These are phyloP conservation scores for Nepenthes gracilis DNA, from an alignment of 148 eudicot genomes.

Conservation along the genomic window DNA sequence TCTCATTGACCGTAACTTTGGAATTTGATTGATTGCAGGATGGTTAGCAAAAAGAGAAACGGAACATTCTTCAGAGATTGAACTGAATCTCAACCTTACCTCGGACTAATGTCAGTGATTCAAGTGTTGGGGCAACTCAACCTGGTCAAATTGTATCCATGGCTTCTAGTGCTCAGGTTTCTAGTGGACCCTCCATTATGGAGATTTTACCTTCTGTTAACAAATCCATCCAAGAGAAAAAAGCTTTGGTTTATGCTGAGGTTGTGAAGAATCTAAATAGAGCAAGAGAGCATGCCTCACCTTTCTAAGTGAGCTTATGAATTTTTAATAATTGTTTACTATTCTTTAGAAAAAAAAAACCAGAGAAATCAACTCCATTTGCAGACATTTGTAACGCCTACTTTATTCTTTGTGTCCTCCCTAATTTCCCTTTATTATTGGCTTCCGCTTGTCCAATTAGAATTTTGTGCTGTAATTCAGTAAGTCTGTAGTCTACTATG, in stretches of 20 bases:
- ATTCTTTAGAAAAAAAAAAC: no score
- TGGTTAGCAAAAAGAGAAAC: constrained; percentile 87
- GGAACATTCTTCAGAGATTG: constrained; percentile 84
- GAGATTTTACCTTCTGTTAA: constrained; percentile 44
- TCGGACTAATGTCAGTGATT: constrained; percentile 46
- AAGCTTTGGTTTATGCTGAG: constrained; percentile 69
- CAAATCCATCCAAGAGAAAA: constrained; percentile 66
- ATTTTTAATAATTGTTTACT: no score
- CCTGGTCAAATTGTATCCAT: constrained; percentile 49
- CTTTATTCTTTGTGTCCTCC: no score
- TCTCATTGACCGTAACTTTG: background rate
- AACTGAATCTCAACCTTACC: constrained; percentile 77
- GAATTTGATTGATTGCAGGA: constrained; percentile 34
- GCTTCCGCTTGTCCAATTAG: no score
- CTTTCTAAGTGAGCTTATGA: constrained; percentile 54
- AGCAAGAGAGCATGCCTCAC: constrained; percentile 65
- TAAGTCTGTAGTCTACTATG: no score
- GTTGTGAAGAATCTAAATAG: constrained; percentile 62
- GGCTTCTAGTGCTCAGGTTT: constrained; percentile 43
- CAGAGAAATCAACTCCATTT: no score
- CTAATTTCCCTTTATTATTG: no score
- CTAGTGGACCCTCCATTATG: constrained; percentile 52
- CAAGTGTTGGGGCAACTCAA: constrained; percentile 30
- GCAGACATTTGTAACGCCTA: no score
- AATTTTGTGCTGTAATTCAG: no score